A percentile compares a stretch with the other conserved stretches of the same genome.
Evolutionary conservation across 495 filamentous ascomycete species (phyloP).

Genomic region (Pseudoneurospora amorphoporcata): DNA sequence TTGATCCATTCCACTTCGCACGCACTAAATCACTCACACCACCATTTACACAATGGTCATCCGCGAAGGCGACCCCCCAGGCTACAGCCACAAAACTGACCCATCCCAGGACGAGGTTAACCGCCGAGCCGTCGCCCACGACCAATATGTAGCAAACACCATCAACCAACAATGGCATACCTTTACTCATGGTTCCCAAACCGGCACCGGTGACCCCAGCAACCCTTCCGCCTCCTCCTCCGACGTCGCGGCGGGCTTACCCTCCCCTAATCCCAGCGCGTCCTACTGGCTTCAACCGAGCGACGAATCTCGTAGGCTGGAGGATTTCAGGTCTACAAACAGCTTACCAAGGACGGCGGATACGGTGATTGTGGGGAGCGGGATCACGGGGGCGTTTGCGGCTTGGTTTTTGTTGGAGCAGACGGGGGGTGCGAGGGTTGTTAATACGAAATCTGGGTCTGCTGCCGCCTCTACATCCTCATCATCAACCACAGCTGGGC

Average conservation of each 20-base stretch:
- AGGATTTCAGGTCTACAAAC: slow-evolving; percentile 49
- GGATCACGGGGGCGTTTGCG: slow-evolving; percentile 59
- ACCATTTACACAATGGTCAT: not conserved
- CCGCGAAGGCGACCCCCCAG: not conserved
- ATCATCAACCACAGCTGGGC: not conserved
- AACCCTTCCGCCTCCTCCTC: not conserved
- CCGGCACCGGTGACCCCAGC: not conserved
- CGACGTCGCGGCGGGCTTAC: slow-evolving; percentile 34
- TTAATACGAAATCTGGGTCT: too few species aligned
- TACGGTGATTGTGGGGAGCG: slow-evolving; percentile 59
- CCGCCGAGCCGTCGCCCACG: not conserved
- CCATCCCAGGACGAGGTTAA: not conserved
- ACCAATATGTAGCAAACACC: not conserved
- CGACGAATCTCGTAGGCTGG: slow-evolving; percentile 43
- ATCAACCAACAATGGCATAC: not conserved
- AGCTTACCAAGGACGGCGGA: slow-evolving; percentile 53
- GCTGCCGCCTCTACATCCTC: too few species aligned
- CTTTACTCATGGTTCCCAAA: not conserved
- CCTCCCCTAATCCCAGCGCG: slow-evolving; percentile 43
- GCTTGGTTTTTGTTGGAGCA: slow-evolving; percentile 50
- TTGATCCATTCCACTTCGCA: not conserved
- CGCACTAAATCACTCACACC: not conserved
- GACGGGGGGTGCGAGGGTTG: slow-evolving; percentile 46
- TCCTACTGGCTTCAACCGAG: slow-evolving; percentile 60
- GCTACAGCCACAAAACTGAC: too few species aligned